Base-by-base conservation (phyloP, 2,329 filamentous ascomycete genomes). In the Aspergillus ochraceoroseus region DNA sequence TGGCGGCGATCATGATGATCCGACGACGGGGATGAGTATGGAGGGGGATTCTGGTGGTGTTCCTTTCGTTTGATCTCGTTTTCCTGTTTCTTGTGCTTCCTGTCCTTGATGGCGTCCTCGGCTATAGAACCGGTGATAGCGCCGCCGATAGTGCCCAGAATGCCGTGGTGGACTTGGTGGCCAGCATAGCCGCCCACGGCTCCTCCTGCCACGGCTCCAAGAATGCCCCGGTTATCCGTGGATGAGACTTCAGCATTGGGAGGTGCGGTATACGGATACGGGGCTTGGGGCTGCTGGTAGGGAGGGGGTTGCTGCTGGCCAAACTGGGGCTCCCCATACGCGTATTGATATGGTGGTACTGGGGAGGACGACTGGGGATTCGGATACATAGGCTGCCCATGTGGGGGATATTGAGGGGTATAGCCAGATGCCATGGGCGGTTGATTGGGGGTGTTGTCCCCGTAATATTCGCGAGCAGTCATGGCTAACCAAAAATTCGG, bases 141-240 rank as follows among this genome's bases (percentile, higher is more conserved):
- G 12, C 69, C 69, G 37, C 66, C 68, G 31, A 72, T 57, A 3
- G 68, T 62, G 37, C 69, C 69, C 12, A 72, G 58, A 47, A 72
- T 55, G 15, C 69, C 69, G 54, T 72, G 69, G 43, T 66, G 59
- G 39, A 62, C 66, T 48, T 72, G 63, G 54, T 68, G 63, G 30
- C 69, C 69, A 15, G 59, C 63, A 39, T 61, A 70, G 11, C 62
- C 69, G 29, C 69, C 69, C 8, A 63, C 59, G 4, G 66, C 62
- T 38, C 67, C 69, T 30, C 69, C 69, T 13, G 66, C 65, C 19
- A 71, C 42, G 5, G 68, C 68, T 9, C 69, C 69, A 33, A 67
- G 59, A 7, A 71, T 53, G 41, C 69, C 69, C 45, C 67, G 63
- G 26, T 71, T 67, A 30, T 60, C 25, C 8, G 27, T 5, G 13